Evolutionary conservation across 352 stramenopile genomes (phyloP).

Genomic region (Globisporangium middletonii): DNA sequence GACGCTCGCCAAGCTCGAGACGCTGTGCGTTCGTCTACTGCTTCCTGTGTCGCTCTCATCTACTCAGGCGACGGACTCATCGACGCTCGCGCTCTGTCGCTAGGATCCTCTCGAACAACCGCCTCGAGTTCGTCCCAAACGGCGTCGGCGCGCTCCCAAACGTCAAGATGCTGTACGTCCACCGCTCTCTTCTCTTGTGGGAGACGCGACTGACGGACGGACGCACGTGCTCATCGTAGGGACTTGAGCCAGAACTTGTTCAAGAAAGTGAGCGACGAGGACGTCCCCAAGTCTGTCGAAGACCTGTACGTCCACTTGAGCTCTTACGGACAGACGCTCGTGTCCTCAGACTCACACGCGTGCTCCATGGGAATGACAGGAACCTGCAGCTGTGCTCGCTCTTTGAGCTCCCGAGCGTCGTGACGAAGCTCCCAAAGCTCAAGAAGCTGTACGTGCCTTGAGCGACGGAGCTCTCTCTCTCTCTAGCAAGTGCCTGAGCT

Average conservation of each 20-base stretch:
- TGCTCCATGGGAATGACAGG: slow-evolving; percentile 2
- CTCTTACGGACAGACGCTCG: too few species aligned
- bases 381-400: slow-evolving; percentile 24
- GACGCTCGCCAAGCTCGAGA: slow-evolving; percentile 19
- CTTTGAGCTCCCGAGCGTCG: slow-evolving; percentile 20
- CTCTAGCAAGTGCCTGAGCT: not conserved
- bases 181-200: not conserved
- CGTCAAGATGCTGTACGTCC: slow-evolving; percentile 16
- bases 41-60: not conserved
- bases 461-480: too few species aligned
- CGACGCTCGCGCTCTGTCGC: not conserved
- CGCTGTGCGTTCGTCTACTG: slow-evolving; percentile 16
- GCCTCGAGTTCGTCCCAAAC: slow-evolving; percentile 13
- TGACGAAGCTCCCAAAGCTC: slow-evolving; percentile 26
- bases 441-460: slow-evolving; percentile 21
- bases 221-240: not conserved
- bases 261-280: slow-evolving; percentile 8
- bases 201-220: not conserved
- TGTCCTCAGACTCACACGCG: too few species aligned
- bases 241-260: slow-evolving; percentile 22
- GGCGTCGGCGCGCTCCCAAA: slow-evolving; percentile 13
- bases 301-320: slow-evolving; percentile 10
- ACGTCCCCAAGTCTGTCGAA: slow-evolving; percentile 12
- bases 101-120: slow-evolving; percentile 17
- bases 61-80: too few species aligned